Percentiles rank a stretch among this genome's conserved stretches.
Conservation (phyloP, 1,139 yeast species). For the Cylindricascospora bacillispora region DNA sequence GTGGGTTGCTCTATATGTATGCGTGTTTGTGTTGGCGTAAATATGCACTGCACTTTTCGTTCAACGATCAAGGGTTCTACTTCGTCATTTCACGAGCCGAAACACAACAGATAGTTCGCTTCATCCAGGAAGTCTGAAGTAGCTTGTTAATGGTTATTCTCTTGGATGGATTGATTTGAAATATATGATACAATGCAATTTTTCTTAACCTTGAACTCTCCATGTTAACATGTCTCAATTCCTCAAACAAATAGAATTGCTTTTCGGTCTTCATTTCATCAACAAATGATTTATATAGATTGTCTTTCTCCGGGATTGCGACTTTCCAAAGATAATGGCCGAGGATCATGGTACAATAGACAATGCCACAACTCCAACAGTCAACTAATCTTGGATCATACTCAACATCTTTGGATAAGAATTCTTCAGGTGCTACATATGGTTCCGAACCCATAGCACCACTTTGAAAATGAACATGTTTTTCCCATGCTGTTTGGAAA, state of each 20-base stretch:
- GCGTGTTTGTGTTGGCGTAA: no score
- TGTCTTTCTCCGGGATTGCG: constrained; percentile 28
- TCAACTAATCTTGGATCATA: constrained; percentile 54
- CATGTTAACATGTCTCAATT: constrained; percentile 25
- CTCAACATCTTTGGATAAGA: constrained; percentile 26
- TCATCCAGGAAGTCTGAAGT: constrained; percentile 40
- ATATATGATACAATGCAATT: constrained; percentile 41
- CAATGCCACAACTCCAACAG: constrained; percentile 58
- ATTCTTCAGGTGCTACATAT: constrained; percentile 65
- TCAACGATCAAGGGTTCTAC: no score
- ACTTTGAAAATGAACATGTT: constrained; percentile 35
- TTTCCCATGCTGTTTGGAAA: constrained; percentile 62
- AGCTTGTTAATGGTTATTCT: constrained; percentile 35
- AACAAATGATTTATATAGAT: constrained; percentile 18
- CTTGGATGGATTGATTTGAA: constrained; percentile 41
- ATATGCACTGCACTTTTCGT: no score
- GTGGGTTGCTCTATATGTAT: no score
- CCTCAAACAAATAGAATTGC: constrained; percentile 24
- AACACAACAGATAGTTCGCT: constrained; percentile 36
- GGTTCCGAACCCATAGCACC: constrained; percentile 72
- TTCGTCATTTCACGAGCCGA: no score
- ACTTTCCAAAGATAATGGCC: constrained; percentile 42
- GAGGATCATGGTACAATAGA: constrained; percentile 40
- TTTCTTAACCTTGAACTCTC: constrained; percentile 32
- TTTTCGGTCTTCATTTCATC: constrained; percentile 28